Conservation (phyloP, 257 asterid species). For the Ophiorrhiza pumila region DNA sequence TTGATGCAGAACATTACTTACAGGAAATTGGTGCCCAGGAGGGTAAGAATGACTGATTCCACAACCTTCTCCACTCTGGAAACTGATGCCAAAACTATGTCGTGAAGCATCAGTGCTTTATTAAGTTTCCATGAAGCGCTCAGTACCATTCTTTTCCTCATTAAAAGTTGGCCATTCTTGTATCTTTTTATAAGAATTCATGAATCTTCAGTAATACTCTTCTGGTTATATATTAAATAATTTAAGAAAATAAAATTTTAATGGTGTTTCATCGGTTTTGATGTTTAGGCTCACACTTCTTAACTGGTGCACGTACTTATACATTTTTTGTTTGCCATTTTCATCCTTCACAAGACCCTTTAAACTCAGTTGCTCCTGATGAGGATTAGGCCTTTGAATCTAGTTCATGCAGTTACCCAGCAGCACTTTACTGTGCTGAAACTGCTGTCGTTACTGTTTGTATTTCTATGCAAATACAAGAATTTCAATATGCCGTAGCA, state of each 20-base stretch:
- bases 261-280: neutral
- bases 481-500: neutral
- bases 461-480: neutral
- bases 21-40: constrained; percentile 81
- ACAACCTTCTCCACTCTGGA: constrained; percentile 24
- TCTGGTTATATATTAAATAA: neutral
- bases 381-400: neutral
- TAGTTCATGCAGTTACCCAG: neutral
- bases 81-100: constrained; percentile 18
- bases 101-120: neutral
- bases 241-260: neutral
- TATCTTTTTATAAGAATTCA: neutral
- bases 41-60: constrained; percentile 88
- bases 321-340: neutral
- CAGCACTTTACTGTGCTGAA: neutral
- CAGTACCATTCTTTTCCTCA: neutral
- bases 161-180: neutral
- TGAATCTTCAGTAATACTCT: neutral
- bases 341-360: neutral
- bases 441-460: neutral
- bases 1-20: constrained; percentile 95
- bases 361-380: neutral
- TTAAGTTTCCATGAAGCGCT: neutral
- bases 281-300: neutral
- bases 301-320: neutral